phyloP scores from a whole-genome alignment of 371 early-diverging fungal genomes.

The Batrachochytrium dendrobatidis region DNA sequence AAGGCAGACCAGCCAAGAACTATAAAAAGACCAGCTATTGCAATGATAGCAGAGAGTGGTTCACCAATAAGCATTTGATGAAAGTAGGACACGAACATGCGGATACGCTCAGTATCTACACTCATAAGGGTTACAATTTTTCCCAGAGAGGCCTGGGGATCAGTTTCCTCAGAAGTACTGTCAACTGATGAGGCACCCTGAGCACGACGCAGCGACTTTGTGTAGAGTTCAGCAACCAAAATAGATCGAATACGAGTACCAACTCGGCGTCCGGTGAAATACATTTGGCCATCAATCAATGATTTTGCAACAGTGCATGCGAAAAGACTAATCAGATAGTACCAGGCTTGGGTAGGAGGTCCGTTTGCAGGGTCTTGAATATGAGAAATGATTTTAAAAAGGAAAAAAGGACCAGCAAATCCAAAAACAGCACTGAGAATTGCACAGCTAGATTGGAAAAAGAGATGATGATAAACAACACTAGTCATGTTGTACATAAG shows the following conservation, averaged over 20 bases:
- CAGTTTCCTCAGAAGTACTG: slow-evolving; percentile 2
- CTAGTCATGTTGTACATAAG: background rate
- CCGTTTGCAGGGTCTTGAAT: slow-evolving; percentile 13
- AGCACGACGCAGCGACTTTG: slow-evolving; percentile 22
- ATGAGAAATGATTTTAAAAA: slow-evolving; percentile 23
- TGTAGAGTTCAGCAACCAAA: slow-evolving; percentile 33
- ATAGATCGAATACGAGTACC: slow-evolving; percentile 24
- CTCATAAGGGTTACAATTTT: slow-evolving; percentile 38
- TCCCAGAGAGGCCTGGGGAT: slow-evolving; percentile 23
- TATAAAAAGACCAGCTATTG: slow-evolving; percentile 17
- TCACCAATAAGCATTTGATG: slow-evolving; percentile 19
- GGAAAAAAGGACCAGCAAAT: slow-evolving; percentile 28
- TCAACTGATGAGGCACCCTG: background rate
- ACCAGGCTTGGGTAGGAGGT: slow-evolving; percentile 25
- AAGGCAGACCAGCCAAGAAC: slow-evolving; percentile 30
- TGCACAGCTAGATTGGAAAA: background rate
- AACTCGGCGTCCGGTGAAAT: slow-evolving; percentile 18
- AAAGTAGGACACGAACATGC: slow-evolving; percentile 25
- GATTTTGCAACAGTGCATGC: slow-evolving; percentile 7
- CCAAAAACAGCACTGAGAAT: background rate
- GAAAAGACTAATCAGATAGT: slow-evolving; percentile 24
- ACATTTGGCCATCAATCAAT: slow-evolving; percentile 28
- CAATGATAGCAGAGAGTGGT: slow-evolving; percentile 13
- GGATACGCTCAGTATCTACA: slow-evolving; percentile 31
- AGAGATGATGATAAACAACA: background rate